Conservation (phyloP, 2,329 filamentous ascomycete genomes). For the Dactylellina haptotyla region DNA sequence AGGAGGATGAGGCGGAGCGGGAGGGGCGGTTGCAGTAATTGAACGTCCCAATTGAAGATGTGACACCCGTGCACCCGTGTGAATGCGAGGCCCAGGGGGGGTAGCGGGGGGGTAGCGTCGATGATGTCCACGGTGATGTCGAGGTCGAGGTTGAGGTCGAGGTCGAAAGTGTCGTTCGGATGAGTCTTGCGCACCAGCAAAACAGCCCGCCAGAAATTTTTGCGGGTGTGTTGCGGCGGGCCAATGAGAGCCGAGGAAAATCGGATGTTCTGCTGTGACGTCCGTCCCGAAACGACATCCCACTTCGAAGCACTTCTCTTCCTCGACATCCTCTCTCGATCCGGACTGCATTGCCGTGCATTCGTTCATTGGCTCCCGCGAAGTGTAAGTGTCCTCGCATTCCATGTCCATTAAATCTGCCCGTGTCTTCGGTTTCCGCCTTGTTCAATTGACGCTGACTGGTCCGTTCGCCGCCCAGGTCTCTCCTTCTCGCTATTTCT, state of each 20-base stretch:
- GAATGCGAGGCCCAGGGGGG: background rate
- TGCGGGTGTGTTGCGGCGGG: slow-evolving; percentile 12
- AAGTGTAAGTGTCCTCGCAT: slow-evolving; percentile 13
- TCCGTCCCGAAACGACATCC: slow-evolving; percentile 21
- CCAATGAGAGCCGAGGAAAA: slow-evolving; percentile 49
- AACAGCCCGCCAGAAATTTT: slow-evolving; percentile 1
- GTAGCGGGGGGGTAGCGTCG: background rate
- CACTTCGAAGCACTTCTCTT: slow-evolving; percentile 1
- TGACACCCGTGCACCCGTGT: background rate
- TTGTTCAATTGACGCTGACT: slow-evolving; percentile 32
- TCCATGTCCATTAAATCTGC: background rate
- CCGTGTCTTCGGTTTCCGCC: background rate
- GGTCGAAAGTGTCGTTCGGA: background rate
- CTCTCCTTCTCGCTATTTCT: slow-evolving; percentile 5
- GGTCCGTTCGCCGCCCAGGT: background rate
- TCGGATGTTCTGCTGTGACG: slow-evolving; percentile 46
- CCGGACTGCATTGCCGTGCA: too few species aligned
- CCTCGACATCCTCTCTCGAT: too few species aligned
- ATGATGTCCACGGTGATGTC: background rate
- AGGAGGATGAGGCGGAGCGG: slow-evolving; percentile 44
- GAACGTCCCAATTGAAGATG: background rate
- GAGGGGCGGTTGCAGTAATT: background rate
- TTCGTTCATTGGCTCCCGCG: too few species aligned
- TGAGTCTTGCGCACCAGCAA: slow-evolving; percentile 36
- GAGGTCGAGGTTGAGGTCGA: background rate